Conservation (phyloP, 148 eudicot genomes). For the Pharnaceum exiguum region DNA sequence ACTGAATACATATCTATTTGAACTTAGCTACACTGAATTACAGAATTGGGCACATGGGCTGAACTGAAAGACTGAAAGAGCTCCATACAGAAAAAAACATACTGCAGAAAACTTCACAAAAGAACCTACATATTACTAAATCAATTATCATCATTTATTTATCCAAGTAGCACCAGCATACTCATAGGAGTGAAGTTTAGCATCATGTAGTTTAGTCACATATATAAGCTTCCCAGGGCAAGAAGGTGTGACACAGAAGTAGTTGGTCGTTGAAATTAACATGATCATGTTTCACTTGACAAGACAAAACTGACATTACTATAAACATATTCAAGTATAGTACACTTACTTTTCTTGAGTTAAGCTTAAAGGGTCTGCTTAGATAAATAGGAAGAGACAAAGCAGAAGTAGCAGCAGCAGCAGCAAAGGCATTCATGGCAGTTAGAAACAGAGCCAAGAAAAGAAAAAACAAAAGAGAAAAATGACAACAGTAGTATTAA, state of each 20-base stretch:
- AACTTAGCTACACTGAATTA: too few species aligned
- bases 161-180: too few species aligned
- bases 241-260: not conserved
- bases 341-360: slow-evolving; percentile 39
- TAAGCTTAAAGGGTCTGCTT: slow-evolving; percentile 37
- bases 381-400: slow-evolving; percentile 61
- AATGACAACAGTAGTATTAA: slow-evolving; percentile 5
- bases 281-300: not conserved
- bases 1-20: too few species aligned
- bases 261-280: not conserved
- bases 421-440: slow-evolving; percentile 51
- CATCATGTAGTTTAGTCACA: too few species aligned
- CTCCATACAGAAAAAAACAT: too few species aligned
- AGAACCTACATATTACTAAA: too few species aligned
- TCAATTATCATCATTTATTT: too few species aligned
- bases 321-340: too few species aligned
- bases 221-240: not conserved
- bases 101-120: too few species aligned
- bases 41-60: too few species aligned
- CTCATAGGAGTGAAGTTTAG: too few species aligned
- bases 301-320: not conserved
- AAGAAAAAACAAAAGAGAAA: not conserved
- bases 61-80: too few species aligned
- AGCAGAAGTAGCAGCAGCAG: slow-evolving; percentile 68
- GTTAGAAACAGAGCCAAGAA: slow-evolving; percentile 18